Conservation (phyloP, 1,139 yeast genomes). For the Yamadazyma oceani region DNA sequence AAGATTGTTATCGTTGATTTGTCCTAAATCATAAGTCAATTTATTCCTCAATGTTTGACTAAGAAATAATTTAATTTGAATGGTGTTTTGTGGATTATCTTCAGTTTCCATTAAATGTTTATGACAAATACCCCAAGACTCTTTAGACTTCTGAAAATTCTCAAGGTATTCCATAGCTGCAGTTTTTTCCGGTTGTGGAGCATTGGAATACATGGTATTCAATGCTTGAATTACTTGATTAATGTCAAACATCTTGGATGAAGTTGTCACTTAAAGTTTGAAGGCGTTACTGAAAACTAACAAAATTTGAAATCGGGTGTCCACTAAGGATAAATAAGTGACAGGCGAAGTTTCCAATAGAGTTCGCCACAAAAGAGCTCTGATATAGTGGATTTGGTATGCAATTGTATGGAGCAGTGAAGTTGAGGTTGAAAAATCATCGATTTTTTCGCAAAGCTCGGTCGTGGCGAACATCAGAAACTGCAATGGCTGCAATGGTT, state of each 20-base stretch:
- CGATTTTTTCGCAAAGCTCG: too few species aligned
- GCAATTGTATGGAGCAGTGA: too few species aligned
- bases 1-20: constrained; percentile 55
- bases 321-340: too few species aligned
- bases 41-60: constrained; percentile 90
- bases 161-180: constrained; percentile 70
- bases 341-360: too few species aligned
- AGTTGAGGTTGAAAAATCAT: too few species aligned
- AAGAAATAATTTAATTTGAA: constrained; percentile 73
- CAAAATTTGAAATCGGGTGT: too few species aligned
- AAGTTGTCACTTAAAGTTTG: too few species aligned
- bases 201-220: constrained; percentile 59
- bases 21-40: constrained; percentile 78
- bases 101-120: constrained; percentile 25
- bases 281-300: too few species aligned
- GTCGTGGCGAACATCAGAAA: too few species aligned
- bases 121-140: constrained; percentile 63
- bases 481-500: too few species aligned
- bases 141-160: constrained; percentile 75
- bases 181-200: constrained; percentile 50
- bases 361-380: too few species aligned
- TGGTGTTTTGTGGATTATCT: constrained; percentile 14
- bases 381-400: too few species aligned
- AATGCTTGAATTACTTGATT: constrained; percentile 49
- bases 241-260: constrained; percentile 13